Conservation (phyloP, 306 rosid genomes). For the Biancaea sappan region DNA sequence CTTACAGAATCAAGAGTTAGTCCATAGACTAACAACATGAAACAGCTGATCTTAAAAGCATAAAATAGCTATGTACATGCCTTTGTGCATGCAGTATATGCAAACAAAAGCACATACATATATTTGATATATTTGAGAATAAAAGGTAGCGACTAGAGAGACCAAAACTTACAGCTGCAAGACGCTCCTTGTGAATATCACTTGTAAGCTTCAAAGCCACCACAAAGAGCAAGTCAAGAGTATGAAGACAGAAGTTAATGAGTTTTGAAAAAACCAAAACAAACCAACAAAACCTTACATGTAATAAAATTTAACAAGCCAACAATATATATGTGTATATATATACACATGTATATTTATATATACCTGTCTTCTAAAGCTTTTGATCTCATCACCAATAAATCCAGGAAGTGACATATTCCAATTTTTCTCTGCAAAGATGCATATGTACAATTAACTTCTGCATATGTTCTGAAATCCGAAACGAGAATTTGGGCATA, state of each 20-base stretch:
- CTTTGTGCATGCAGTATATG: background rate
- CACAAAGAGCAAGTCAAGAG: constrained; percentile 29
- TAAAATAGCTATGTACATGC: background rate
- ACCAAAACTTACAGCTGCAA: constrained; percentile 71
- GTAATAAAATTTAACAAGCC: constrained; percentile 29
- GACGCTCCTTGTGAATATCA: constrained; percentile 93
- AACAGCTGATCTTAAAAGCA: constrained; percentile 12
- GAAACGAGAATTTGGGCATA: background rate
- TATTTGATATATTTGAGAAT: constrained; percentile 1
- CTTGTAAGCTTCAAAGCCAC: constrained; percentile 58
- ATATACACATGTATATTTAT: too few species aligned
- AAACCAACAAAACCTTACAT: constrained; percentile 1
- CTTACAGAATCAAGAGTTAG: background rate
- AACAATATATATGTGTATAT: too few species aligned
- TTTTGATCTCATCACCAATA: constrained; percentile 89
- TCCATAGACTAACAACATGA: background rate
- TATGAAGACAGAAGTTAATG: constrained; percentile 1
- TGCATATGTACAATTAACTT: constrained; percentile 21
- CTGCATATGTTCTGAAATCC: constrained; percentile 12
- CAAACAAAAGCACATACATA: constrained; percentile 7
- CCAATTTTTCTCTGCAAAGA: constrained; percentile 80
- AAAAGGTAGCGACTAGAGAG: constrained; percentile 22
- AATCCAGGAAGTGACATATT: constrained; percentile 91
- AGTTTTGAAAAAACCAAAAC: background rate
- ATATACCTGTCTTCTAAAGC: constrained; percentile 75